Base-by-base conservation (phyloP, 805 yeast genomes). In the Candida germanica region DNA sequence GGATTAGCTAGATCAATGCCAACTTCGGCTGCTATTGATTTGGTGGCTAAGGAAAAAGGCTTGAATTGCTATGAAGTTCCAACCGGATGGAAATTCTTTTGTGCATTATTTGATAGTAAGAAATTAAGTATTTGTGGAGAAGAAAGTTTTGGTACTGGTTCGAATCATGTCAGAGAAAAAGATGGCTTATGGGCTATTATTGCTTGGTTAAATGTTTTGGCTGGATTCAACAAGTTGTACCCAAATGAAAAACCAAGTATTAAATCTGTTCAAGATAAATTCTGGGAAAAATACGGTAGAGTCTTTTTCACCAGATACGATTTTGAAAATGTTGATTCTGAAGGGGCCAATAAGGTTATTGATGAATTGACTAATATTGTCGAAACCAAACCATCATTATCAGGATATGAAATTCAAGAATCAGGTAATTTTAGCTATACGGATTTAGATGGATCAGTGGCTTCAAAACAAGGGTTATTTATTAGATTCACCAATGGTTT, bases 1-100 rank as follows among this genome's bases (percentile, higher is more conserved):
- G 98, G 98, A 6, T 71, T 93, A 35, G 98, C 98, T 9, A 77
- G 98, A 57, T 86, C 96, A 8, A 91, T 91, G 96, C 98, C 98
- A 40, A 91, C 98, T 9, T 82, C 94, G 9, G 88, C 85, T 29
- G 98, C 98, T 22, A 74, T 91, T 51, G 98, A 91, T 53, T 72
- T 83, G 39, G 98, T 93, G 16, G 98, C 96, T 20, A 76, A 77
- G 57, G 70, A 71, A 40, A 80, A 87, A 61, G 83, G 83, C 21
- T 65, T 91, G 47, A 65, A 80, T 33, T 69, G 81, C 43, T 91
- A 91, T 62, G 98, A 93, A 64, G 98, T 93, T 5, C 98, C 98
- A 37, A 91, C 98, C 13, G 98, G 98, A 23, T 91, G 98, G 98
- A 91, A 91, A 65, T 91, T 91, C 59, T 91, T 91, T 76, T 89